Base-by-base conservation (phyloP, 140 eudicot genomes). In the Cichorium intybus region DNA sequence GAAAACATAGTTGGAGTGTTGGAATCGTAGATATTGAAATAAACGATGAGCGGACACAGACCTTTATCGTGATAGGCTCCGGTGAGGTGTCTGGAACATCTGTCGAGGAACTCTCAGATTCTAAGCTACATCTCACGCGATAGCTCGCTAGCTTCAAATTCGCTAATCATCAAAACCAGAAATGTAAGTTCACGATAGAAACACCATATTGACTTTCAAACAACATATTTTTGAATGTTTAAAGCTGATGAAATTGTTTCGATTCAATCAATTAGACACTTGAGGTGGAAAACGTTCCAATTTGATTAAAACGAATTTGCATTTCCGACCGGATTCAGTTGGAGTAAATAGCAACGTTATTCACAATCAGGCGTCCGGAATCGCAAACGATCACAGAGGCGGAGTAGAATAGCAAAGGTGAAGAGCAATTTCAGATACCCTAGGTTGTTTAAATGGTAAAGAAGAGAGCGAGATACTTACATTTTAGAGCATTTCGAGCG, bases 71-170 rank as follows among this genome's bases (percentile, higher is more conserved):
- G 66, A 45, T 64, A 31, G 74, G 79, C 58, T 90, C 83, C 12
- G 81, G 28, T 21, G 89, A 78, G 69, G 70, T 39, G 59, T 73
- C 88, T 3, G 86, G 64, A 74, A 49, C 50, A 68, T 55, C 89
- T n/a, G 57, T 37, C 15, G 86, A 66, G 28, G 69, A 48, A 56
- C 56, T 84, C 26, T 74, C 84, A 46, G 85, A 61, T 45, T 87
- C 91, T 75, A 57, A 68, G 78, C 84, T 81, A 37, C 90, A 87
- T 64, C 75, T 79, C 65, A 81, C 83, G 20, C 82, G 87, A 74
- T 55, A 58, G 73, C 75, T 56, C 45, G 56, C 76, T 41, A 20
- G 51, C 85, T 74, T 84, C 75, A 80, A 67, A 67, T 76, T 76
- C 22, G 79, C 86, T 71, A 72, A 58, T 62, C 47, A 69, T n/a